These are phyloP conservation scores for Fusarium globosum DNA, from an alignment of 2,329 filamentous ascomycete species.

Conservation along the genomic window DNA sequence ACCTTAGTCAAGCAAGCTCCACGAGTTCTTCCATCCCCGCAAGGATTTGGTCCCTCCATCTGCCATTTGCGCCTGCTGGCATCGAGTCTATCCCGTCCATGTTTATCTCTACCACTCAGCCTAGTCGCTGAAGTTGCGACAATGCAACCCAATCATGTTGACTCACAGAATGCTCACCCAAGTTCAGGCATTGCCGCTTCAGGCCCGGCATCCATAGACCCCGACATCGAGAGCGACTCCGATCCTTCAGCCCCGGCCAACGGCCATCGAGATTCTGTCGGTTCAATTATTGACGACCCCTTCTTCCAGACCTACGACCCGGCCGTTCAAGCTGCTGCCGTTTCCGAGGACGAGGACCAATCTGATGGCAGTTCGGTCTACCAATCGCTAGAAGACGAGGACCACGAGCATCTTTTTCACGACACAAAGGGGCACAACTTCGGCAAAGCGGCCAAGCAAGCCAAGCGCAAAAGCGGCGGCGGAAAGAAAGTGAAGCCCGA, in stretches of 20 bases:
- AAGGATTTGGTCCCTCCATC: slow-evolving; percentile 33
- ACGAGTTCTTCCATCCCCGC: slow-evolving; percentile 39
- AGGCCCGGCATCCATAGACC: slow-evolving; percentile 38
- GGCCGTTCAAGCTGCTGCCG: slow-evolving; percentile 42
- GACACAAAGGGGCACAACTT: slow-evolving; percentile 25
- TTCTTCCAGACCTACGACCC: slow-evolving; percentile 62
- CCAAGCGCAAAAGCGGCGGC: slow-evolving; percentile 26
- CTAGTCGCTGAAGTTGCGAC: slow-evolving; percentile 47
- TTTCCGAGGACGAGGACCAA: slow-evolving; percentile 40
- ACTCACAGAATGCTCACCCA: slow-evolving; percentile 43
- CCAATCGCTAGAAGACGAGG: slow-evolving; percentile 45
- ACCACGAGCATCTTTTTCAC: slow-evolving; percentile 49
- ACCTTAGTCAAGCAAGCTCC: slow-evolving; percentile 26
- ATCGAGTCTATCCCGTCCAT: slow-evolving; percentile 34
- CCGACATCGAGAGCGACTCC: slow-evolving; percentile 37
- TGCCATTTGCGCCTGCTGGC: slow-evolving; percentile 25
- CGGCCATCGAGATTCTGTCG: slow-evolving; percentile 59
- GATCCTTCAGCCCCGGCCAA: slow-evolving; percentile 28
- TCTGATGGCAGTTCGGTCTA: slow-evolving; percentile 43
- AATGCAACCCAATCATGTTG: slow-evolving; percentile 45
- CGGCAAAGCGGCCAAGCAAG: slow-evolving; percentile 10
- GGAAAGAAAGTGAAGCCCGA: slow-evolving; percentile 34
- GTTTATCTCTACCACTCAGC: slow-evolving; percentile 38
- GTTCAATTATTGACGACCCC: slow-evolving; percentile 66
- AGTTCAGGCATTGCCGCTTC: slow-evolving; percentile 38